Conservation (phyloP, 768 basidiomycete species). For the Neoboletus brunneissimus region DNA sequence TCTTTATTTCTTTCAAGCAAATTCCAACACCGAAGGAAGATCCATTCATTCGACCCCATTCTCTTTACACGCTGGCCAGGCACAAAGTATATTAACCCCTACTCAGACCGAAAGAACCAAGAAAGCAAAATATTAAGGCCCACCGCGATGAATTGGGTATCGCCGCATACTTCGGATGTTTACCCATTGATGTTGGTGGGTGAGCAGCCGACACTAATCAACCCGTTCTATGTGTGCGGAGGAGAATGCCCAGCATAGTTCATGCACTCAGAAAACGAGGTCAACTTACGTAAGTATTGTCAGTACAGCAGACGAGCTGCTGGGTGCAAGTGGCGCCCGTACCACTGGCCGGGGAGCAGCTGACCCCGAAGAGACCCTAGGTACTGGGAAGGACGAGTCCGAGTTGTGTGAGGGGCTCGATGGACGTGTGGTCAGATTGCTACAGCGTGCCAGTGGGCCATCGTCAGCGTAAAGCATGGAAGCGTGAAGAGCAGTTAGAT, state of each 20-base stretch:
- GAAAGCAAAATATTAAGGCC: not conserved
- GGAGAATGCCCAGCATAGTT: not conserved
- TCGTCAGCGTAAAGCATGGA: no score
- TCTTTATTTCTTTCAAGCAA: not conserved
- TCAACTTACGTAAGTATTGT: conserved; percentile 9
- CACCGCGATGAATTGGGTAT: not conserved
- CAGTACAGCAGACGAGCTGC: conserved; percentile 17
- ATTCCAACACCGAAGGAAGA: not conserved
- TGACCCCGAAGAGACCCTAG: not conserved
- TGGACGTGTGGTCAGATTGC: no score
- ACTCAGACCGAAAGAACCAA: not conserved
- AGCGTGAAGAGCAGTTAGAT: no score
- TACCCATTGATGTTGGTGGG: not conserved
- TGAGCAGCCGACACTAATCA: conserved; percentile 7
- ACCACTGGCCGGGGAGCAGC: conserved; percentile 6
- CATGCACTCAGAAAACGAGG: no score
- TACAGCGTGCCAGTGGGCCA: no score
- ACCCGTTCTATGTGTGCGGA: not conserved
- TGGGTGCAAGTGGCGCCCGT: conserved; percentile 3
- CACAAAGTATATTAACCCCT: not conserved
- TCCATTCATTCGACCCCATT: not conserved
- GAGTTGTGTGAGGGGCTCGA: not conserved
- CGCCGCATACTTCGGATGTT: not conserved
- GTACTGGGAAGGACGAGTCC: not conserved
- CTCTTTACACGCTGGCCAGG: not conserved